Evolutionary conservation across 1,284 basidiomycete genomes (phyloP).

Genomic region (Tylopilus sp.): DNA sequence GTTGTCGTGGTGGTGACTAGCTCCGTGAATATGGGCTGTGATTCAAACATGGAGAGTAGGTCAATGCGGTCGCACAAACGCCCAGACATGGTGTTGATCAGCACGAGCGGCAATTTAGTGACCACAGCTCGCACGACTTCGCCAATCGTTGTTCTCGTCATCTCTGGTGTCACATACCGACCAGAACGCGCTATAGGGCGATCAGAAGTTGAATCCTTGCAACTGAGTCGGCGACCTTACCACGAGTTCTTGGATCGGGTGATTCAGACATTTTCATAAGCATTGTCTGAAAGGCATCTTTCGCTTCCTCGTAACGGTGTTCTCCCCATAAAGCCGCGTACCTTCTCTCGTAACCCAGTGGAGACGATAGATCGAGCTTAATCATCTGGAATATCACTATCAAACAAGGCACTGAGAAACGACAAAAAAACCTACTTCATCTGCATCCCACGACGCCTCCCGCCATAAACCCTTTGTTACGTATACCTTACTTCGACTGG

Average conservation of each 20-base stretch:
- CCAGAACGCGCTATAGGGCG: not conserved
- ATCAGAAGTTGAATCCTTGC: too few species aligned
- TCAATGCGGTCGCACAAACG: conserved; percentile 12
- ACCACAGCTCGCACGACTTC: not conserved
- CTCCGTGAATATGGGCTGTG: conserved; percentile 4
- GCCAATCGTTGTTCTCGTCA: not conserved
- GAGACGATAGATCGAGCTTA: conserved; percentile 6
- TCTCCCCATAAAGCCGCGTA: not conserved
- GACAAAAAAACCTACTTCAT: not conserved
- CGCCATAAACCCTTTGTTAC: too few species aligned
- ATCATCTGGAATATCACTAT: conserved; percentile 1
- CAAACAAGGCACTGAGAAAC: too few species aligned
- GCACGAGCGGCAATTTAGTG: not conserved
- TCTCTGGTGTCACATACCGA: not conserved
- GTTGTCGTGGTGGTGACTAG: conserved; percentile 10
- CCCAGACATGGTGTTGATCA: conserved; percentile 2
- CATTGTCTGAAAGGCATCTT: conserved; percentile 6
- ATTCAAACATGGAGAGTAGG: conserved; percentile 2
- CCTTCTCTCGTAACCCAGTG: conserved; percentile 15
- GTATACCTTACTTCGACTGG: too few species aligned
- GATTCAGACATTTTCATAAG: conserved; percentile 6
- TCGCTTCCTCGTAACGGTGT: not conserved
- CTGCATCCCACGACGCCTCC: not conserved
- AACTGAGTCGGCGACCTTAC: not conserved
- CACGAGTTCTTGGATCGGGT: not conserved